Percentiles rank a stretch among this genome's conserved stretches.
These are phyloP conservation scores for Atractiella rhizophila DNA, from an alignment of 768 basidiomycete species.

Conservation along the genomic window DNA sequence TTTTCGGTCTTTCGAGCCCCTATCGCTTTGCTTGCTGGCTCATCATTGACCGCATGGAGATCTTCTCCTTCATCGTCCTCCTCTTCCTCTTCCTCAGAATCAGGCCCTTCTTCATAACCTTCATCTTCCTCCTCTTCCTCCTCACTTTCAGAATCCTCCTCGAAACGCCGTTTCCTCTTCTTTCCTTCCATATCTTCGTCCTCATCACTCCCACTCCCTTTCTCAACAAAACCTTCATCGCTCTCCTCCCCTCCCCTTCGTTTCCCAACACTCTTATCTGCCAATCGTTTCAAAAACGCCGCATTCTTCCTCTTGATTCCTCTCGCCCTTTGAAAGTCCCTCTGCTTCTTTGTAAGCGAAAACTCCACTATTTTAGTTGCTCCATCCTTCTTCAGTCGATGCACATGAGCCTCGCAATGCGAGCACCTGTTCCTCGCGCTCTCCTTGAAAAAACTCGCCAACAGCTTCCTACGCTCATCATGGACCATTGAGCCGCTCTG, in stretches of 20 bases:
- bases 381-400: constrained; percentile 81
- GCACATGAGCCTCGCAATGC: constrained; percentile 53
- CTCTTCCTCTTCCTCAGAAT: constrained; percentile 27
- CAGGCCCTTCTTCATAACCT: constrained; percentile 19
- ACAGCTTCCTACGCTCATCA: constrained; percentile 42
- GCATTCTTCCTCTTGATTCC: constrained; percentile 23
- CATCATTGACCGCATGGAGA: constrained; percentile 18
- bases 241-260: constrained; percentile 16
- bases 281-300: neutral
- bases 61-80: constrained; percentile 21
- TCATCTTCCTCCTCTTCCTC: constrained; percentile 24
- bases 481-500: neutral
- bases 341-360: constrained; percentile 58
- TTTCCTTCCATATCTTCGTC: constrained; percentile 25
- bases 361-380: constrained; percentile 85
- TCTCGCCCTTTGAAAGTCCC: constrained; percentile 31
- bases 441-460: constrained; percentile 51
- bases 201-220: constrained; percentile 9
- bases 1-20: constrained; percentile 37
- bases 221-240: constrained; percentile 22
- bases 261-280: constrained; percentile 7
- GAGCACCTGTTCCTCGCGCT: constrained; percentile 40
- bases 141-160: constrained; percentile 31
- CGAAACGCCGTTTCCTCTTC: constrained; percentile 24
- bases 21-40: constrained; percentile 43